Percentiles rank a stretch among this genome's conserved stretches.
Evolutionary conservation across 495 filamentous ascomycete species (phyloP).

Genomic region (Echria macrotheca): DNA sequence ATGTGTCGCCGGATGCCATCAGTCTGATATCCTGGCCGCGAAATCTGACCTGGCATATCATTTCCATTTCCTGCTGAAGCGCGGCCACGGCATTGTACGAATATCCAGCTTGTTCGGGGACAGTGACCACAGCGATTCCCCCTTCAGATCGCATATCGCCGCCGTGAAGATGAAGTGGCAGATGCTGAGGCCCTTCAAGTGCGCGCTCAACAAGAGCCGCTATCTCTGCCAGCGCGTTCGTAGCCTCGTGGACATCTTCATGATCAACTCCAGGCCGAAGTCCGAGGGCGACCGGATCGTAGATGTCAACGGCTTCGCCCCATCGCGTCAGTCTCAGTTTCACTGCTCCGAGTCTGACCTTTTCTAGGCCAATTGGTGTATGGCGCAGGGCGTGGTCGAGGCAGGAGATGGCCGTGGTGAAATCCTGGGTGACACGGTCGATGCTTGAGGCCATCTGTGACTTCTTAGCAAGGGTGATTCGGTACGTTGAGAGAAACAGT

Average conservation of each 20-base stretch:
- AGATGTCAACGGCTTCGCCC: not conserved
- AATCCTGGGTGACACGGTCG: not conserved
- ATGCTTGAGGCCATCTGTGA: not conserved
- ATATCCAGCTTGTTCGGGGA: too few relatives aligned
- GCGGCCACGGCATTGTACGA: too few relatives aligned
- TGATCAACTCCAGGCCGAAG: not conserved
- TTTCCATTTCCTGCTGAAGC: too few relatives aligned
- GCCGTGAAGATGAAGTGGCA: not conserved
- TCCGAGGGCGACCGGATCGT: not conserved
- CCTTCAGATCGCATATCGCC: not conserved
- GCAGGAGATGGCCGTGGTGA: not conserved
- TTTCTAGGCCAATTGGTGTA: not conserved
- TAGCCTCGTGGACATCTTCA: not conserved
- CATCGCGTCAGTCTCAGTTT: not conserved
- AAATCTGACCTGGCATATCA: too few relatives aligned
- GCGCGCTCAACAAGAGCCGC: not conserved
- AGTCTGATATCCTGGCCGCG: too few relatives aligned
- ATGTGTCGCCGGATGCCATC: too few relatives aligned
- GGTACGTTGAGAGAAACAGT: not conserved
- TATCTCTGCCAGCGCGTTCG: not conserved
- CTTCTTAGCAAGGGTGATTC: not conserved
- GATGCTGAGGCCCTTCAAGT: not conserved
- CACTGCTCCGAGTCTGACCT: not conserved
- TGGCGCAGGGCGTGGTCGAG: not conserved
- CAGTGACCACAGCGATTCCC: too few relatives aligned